Conservation (phyloP, 2,329 filamentous ascomycete genomes). For the Colletotrichum paranaense region DNA sequence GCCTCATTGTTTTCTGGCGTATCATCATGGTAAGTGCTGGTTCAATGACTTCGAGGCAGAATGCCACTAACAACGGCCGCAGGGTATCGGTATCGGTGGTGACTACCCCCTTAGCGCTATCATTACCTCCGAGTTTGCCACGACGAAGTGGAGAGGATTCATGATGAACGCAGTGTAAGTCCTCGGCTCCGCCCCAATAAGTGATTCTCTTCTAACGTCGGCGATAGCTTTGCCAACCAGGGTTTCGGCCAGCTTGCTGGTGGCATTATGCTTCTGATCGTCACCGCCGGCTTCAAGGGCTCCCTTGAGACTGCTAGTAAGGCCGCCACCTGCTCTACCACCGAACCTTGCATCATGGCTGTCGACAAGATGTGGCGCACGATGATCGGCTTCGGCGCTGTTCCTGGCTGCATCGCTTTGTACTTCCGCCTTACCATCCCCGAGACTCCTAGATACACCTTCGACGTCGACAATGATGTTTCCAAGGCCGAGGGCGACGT, state of each 20-base stretch:
- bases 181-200: not conserved
- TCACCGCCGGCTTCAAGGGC: slow-evolving; percentile 77
- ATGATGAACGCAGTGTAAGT: slow-evolving; percentile 71
- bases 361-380: slow-evolving; percentile 75
- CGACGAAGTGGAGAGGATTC: slow-evolving; percentile 69
- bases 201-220: not conserved
- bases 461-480: slow-evolving; percentile 81
- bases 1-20: slow-evolving; percentile 83
- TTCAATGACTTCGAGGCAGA: not conserved
- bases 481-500: slow-evolving; percentile 80
- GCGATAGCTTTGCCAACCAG: slow-evolving; percentile 70
- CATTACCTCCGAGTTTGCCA: slow-evolving; percentile 74
- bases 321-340: slow-evolving; percentile 63
- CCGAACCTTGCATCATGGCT: slow-evolving; percentile 58
- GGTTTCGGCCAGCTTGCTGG: slow-evolving; percentile 75
- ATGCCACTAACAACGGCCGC: not conserved
- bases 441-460: slow-evolving; percentile 89
- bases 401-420: slow-evolving; percentile 78
- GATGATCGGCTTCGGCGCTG: slow-evolving; percentile 72
- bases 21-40: slow-evolving; percentile 68
- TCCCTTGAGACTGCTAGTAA: slow-evolving; percentile 65
- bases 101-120: slow-evolving; percentile 76
- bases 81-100: slow-evolving; percentile 59
- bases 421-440: slow-evolving; percentile 84
- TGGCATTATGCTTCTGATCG: slow-evolving; percentile 77